Evolutionary conservation across 179 eudicot species (phyloP).

Genomic region (Corrigiola litoralis): DNA sequence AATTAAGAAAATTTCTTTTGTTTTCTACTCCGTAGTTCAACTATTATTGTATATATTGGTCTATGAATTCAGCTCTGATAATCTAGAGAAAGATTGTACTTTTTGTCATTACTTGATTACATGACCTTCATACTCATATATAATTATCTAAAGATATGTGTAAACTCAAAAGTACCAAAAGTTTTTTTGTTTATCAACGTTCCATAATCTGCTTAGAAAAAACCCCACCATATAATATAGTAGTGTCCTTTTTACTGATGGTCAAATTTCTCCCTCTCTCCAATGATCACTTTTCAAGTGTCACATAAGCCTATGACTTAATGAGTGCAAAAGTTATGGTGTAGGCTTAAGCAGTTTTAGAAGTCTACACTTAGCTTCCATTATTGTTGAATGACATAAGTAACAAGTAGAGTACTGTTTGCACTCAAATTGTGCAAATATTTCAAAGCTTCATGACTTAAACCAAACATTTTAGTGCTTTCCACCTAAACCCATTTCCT

Average conservation of each 20-base stretch:
- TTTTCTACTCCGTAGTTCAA: too few species aligned
- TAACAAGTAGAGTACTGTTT: neutral
- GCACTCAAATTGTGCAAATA: neutral
- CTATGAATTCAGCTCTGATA: too few species aligned
- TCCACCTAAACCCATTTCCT: constrained; percentile 35
- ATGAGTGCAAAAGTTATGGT: neutral
- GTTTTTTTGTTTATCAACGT: neutral
- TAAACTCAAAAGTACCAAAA: constrained; percentile 4
- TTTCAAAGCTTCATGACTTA: constrained; percentile 16
- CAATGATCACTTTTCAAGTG: constrained; percentile 25
- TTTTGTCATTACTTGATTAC: too few species aligned
- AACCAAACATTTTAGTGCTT: constrained; percentile 35
- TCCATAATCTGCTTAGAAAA: constrained; percentile 6
- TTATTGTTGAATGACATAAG: neutral
- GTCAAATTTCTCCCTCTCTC: constrained; percentile 24
- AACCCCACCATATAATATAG: constrained; percentile 25
- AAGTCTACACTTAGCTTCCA: neutral
- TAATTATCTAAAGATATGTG: neutral
- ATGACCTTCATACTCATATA: neutral
- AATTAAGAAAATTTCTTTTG: too few species aligned
- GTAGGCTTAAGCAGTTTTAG: constrained; percentile 15
- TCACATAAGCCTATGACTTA: constrained; percentile 13
- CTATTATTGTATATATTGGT: too few species aligned
- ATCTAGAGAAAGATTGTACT: too few species aligned
- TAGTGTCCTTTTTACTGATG: constrained; percentile 6